A percentile compares a stretch with the other conserved stretches of the same genome.
Conservation (phyloP, 192 early-diverging fungal species). For the Dimargaris cristalligena region DNA sequence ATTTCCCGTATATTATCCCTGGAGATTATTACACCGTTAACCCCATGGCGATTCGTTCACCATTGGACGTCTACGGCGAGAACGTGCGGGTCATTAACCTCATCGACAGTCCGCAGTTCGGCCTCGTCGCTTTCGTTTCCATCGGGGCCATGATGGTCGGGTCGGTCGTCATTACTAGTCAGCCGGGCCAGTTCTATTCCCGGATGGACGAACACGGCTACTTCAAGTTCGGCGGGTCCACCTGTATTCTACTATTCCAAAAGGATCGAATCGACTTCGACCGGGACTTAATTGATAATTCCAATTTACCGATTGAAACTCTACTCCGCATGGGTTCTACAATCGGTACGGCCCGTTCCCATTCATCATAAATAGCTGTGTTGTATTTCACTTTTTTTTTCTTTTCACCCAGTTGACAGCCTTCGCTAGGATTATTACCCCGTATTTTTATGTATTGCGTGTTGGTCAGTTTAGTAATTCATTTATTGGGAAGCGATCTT, state of each 20-base stretch:
- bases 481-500: too few relatives aligned
- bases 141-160: slow-evolving; percentile 83
- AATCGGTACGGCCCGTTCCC: slow-evolving; percentile 15
- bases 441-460: too few relatives aligned
- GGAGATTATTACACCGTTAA: slow-evolving; percentile 71
- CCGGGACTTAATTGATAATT: slow-evolving; percentile 46
- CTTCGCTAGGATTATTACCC: too few relatives aligned
- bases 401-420: too few relatives aligned
- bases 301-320: slow-evolving; percentile 47
- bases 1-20: slow-evolving; percentile 18
- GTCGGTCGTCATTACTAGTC: slow-evolving; percentile 41
- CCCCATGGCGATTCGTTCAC: slow-evolving; percentile 60
- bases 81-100: slow-evolving; percentile 50
- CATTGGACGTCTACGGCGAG: slow-evolving; percentile 61
- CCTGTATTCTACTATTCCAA: slow-evolving; percentile 49
- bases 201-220: slow-evolving; percentile 67
- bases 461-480: too few relatives aligned
- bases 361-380: too few relatives aligned
- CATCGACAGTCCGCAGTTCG: slow-evolving; percentile 45
- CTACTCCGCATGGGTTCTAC: slow-evolving; percentile 35
- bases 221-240: slow-evolving; percentile 74
- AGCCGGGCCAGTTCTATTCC: slow-evolving; percentile 23
- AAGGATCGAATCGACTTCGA: slow-evolving; percentile 44
- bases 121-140: slow-evolving; percentile 44
- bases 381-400: too few relatives aligned